Percentiles rank a stretch among this genome's conserved stretches.
Evolutionary conservation across 495 filamentous ascomycete genomes (phyloP).

Genomic region (Trichoderma orchidacearum): DNA sequence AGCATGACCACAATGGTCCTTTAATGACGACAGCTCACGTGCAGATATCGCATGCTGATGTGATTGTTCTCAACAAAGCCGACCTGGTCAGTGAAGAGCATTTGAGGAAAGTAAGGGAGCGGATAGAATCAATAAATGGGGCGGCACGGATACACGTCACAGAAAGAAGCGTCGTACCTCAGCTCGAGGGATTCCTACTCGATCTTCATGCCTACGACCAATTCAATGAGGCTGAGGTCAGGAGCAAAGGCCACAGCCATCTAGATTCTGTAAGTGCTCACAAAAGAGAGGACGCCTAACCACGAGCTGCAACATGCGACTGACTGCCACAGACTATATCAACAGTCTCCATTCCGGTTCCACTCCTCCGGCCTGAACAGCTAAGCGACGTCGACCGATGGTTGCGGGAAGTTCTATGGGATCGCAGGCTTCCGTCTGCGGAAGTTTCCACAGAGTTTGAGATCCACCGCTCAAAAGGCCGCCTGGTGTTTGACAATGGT

Average conservation of each 20-base stretch:
- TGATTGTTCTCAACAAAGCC: conserved; percentile 87
- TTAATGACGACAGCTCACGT: conserved; percentile 82
- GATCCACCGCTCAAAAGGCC: conserved; percentile 79
- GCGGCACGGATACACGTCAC: conserved; percentile 77
- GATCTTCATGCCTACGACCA: conserved; percentile 90
- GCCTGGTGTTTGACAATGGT: conserved; percentile 47
- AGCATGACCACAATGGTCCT: conserved; percentile 39
- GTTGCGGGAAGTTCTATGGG: conserved; percentile 79
- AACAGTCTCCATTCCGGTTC: conserved; percentile 58
- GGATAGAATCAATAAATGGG: conserved; percentile 75
- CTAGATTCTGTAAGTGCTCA: conserved; percentile 60
- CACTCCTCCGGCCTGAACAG: conserved; percentile 36
- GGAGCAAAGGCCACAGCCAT: conserved; percentile 58
- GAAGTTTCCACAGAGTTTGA: conserved; percentile 33
- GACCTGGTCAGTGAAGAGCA: conserved; percentile 67
- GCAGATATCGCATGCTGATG: conserved; percentile 95
- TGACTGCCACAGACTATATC: conserved; percentile 55
- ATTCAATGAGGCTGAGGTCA: conserved; percentile 52
- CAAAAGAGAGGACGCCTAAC: not conserved
- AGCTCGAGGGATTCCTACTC: conserved; percentile 71
- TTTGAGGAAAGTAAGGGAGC: conserved; percentile 45
- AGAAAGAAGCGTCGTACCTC: conserved; percentile 60
- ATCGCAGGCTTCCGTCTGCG: conserved; percentile 44
- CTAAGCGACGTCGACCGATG: conserved; percentile 59
- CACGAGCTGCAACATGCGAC: not conserved